Evolutionary conservation across 2,329 filamentous ascomycete species (phyloP).

Genomic region (Metarhizium album): DNA sequence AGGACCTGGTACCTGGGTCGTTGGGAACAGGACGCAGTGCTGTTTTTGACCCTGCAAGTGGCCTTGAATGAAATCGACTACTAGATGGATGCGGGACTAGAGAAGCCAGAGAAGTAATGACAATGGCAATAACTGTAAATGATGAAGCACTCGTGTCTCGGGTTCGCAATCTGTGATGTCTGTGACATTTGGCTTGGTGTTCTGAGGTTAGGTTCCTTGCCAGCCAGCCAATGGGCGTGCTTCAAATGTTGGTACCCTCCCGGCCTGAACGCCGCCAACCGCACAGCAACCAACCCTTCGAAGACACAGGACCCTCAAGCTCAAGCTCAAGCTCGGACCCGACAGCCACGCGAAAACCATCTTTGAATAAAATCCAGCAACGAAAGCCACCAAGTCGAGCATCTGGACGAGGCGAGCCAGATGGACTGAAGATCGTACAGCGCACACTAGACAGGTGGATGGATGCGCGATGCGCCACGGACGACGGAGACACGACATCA

Average conservation of each 20-base stretch:
- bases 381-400: not conserved
- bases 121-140: no score
- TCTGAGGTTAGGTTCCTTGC: not conserved
- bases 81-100: no score
- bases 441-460: not conserved
- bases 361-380: not conserved
- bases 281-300: not conserved
- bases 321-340: no score
- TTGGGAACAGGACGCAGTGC: no score
- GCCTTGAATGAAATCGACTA: no score
- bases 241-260: not conserved
- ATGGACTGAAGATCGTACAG: not conserved
- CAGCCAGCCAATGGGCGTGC: not conserved
- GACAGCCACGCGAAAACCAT: constrained; percentile 1
- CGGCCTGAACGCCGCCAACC: no score
- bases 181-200: no score
- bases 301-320: not conserved
- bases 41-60: no score
- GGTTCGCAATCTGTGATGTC: not conserved
- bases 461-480: constrained; percentile 9
- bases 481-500: constrained; percentile 3
- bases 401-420: not conserved
- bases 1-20: no score
- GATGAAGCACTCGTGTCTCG: not conserved
- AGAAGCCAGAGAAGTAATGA: no score